Percentiles rank a stretch among this genome's conserved stretches.
phyloP scores from a whole-genome alignment of 169 alveolate species.

The Cytauxzoon felis region DNA sequence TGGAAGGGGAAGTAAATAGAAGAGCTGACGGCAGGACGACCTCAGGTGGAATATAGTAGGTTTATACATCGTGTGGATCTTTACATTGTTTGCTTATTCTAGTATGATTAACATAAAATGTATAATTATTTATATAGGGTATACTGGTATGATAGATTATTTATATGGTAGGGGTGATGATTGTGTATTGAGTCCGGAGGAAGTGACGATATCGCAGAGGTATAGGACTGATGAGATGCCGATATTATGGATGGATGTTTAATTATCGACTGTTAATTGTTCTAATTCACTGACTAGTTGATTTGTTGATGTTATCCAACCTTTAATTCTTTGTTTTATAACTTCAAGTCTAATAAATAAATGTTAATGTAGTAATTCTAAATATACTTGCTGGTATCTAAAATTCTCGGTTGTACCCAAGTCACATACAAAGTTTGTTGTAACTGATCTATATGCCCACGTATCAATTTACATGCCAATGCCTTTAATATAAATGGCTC shows the following conservation, averaged over 20 bases:
- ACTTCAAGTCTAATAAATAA: conserved; percentile 48
- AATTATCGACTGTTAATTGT: neutral
- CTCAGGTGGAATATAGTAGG: too few species aligned
- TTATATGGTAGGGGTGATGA: conserved; percentile 34
- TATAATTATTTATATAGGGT: conserved; percentile 23
- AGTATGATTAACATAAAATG: too few species aligned
- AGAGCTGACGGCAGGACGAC: too few species aligned
- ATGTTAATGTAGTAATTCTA: conserved; percentile 23
- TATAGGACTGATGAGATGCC: conserved; percentile 73
- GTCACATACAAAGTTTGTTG: conserved; percentile 64
- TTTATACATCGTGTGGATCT: too few species aligned
- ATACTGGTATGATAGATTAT: conserved; percentile 70
- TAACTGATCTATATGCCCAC: conserved; percentile 70
- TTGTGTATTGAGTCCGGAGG: conserved; percentile 36
- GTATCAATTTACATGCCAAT: conserved; percentile 62
- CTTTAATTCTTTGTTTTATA: conserved; percentile 33
- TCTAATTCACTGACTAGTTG: conserved; percentile 47
- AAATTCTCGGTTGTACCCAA: conserved; percentile 75
- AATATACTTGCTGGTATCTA: conserved; percentile 58
- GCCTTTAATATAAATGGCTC: conserved; percentile 74
- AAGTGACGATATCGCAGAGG: conserved; percentile 70
- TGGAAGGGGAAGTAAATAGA: too few species aligned
- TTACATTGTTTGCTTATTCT: too few species aligned
- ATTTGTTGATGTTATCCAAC: conserved; percentile 56
- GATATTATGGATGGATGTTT: conserved; percentile 57